Evolutionary conservation across 345 rosid genomes (phyloP), one percentile per base, ranked within the genome.

Genomic region (Citrus mangshanensis): DNA sequence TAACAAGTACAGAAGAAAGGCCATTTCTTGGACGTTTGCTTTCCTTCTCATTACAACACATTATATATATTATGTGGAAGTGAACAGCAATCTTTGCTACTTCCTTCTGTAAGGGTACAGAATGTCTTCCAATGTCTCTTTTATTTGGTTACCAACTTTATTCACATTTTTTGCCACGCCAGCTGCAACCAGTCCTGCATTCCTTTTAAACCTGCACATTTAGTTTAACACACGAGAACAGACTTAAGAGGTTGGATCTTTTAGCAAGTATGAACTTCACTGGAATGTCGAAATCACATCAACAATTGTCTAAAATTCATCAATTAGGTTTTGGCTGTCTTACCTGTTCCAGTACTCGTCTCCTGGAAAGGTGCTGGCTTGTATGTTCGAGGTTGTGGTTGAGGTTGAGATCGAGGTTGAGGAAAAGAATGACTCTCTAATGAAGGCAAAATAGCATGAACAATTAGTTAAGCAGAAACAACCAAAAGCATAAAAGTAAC

Each of bases 321-420:
- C 58, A 54, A 54, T 4, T 19, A 18, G 16, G 13, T 30, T 46
- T 42, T 28, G 18, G 18, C 28, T 56, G 34, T 70, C 89, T 82
- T 81, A 85, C 92, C 91, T 90, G 86, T 34, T 83, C 51, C 87
- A 35, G 83, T 87, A 92, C 51, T 90, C 89, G 7, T 92, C 90
- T 61, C 84, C 91, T 28, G 87, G 67, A 51, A 74, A 28, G 79
- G 80, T 3, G 78, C 68, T 25, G 93, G 83, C 80, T 79, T 87
- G 46, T 82, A 81, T 24, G 84, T 66, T 79, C 64, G 90, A 30
- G 80, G 83, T 42, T 77, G 95, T 69, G 87, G 88, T 46, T 46
- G 51, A 13, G 51, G 51, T 13, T 46, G 90, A 30, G 80, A 82
- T 32, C 75, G 95, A 46, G 80, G 83, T 37, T 77, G 95, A 74